Evolutionary conservation across 148 eudicot species (phyloP), one percentile per base, ranked within the genome.

Genomic region (Agrostemma githago): DNA sequence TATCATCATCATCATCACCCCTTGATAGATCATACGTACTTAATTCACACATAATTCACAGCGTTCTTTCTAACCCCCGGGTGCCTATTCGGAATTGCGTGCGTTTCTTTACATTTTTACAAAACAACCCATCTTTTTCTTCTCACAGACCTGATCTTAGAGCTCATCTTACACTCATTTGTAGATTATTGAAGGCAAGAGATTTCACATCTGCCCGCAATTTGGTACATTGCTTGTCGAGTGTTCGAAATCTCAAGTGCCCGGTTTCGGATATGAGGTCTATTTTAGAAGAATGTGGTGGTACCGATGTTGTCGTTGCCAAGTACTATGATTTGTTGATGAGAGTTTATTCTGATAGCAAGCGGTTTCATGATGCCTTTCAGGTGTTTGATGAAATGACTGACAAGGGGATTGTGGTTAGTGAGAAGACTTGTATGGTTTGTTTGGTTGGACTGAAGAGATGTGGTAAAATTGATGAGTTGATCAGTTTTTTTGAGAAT

Each of bases 391-490:
- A 91, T 68, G 77, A 85, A 73, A 79, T 88, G 93, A 53, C 62
- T 73, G 81, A 66, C 15, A 84, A 79, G 54, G 88, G 86, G 82
- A 74, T 84, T 75, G 76, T 68, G 77, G 79, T 89, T 71, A 93
- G 88, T 64, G 97, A 91, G 72, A 87, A 88, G 66, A 88, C 93
- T 80, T 91, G 96, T 82, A 91, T 88, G 91, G 88, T 88, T 80
- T 89, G 79, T 58, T 85, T 94, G 80, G 83, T 89, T 79, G 87
- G 88, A 16, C 44, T 88, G 21, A 91, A 87, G 84, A 87, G 77
- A 64, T 48, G 78, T 78, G 62, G 69, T 53, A 74, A 82, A 57
- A 72, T 83, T 66, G 96, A 89, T 58, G 19, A 43, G 4, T 41
- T 87, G 79, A 6, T 77, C n/a, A 37, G 65, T 39, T 89, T 91